Percentiles rank a stretch among this genome's conserved stretches.
These are phyloP conservation scores for Iberis amara DNA, from an alignment of 441 rosid genomes.

Conservation along the genomic window DNA sequence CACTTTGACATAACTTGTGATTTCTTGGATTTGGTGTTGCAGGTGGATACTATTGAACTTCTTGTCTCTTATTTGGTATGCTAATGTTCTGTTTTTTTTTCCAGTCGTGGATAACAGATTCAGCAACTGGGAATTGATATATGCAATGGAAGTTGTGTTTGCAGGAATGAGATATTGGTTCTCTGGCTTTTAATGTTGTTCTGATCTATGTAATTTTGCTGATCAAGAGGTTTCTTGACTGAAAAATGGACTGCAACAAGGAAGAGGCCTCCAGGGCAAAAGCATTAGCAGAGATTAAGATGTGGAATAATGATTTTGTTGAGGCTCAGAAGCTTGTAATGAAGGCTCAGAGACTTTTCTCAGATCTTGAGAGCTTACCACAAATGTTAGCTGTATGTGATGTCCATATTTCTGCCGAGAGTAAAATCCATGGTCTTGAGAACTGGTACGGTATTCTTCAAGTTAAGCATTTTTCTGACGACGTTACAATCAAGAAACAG, in stretches of 20 bases:
- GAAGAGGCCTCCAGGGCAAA: slow-evolving; percentile 54
- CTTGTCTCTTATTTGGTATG: too few relatives aligned
- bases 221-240: neutral
- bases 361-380: slow-evolving; percentile 45
- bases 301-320: slow-evolving; percentile 37
- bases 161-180: too few relatives aligned
- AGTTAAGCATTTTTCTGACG: slow-evolving; percentile 40
- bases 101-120: too few relatives aligned
- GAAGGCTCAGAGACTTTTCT: slow-evolving; percentile 49
- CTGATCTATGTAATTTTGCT: neutral
- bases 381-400: slow-evolving; percentile 50
- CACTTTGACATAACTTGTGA: too few relatives aligned
- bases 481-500: slow-evolving; percentile 53
- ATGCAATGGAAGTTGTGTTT: too few relatives aligned
- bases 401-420: slow-evolving; percentile 46
- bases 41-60: too few relatives aligned
- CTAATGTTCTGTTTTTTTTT: too few relatives aligned
- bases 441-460: slow-evolving; percentile 66
- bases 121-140: too few relatives aligned
- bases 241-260: slow-evolving; percentile 52
- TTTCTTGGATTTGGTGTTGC: too few relatives aligned
- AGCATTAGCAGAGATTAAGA: slow-evolving; percentile 40
- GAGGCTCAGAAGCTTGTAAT: slow-evolving; percentile 41
- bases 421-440: slow-evolving; percentile 37
- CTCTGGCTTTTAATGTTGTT: too few relatives aligned